Base-by-base conservation (phyloP, 768 basidiomycete genomes). In the Naganishia kalamii region DNA sequence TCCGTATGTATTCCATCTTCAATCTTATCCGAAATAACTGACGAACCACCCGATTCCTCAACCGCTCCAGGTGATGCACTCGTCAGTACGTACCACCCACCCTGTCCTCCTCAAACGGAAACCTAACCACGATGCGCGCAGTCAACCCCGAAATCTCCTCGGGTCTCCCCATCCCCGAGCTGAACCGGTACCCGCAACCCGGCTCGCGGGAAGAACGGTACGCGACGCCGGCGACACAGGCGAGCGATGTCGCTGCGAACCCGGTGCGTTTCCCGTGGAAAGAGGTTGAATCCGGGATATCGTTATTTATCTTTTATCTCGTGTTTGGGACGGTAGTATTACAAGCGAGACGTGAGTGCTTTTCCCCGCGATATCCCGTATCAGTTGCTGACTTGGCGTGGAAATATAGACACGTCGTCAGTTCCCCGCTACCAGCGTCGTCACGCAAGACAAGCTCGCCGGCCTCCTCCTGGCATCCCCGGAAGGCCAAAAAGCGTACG, bases 61-160 rank as follows among this genome's bases (percentile, higher is more conserved):
- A n/a, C 17, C 11, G 35, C 23, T 46, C 35, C 80, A 94, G 92
- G 90, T 63, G 90, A 94, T 75, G 86, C 83, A 7, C 82, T 87
- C 27, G 89, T 84, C 66, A 67, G 76, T 75, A 57, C 71, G 76
- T 72, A n/a, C 15, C 2, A 25, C 30, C 29, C 30, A 37, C 17
- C 8, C 47, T 17, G 27, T 43, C 8, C 40, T 40, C 49, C 21
- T 23, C 1, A 32, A 33, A 40, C 71, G 63, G 49, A 68, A 46
- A 4, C 61, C 37, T 33, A 13, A 27, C 21, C 17, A 48, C 29
- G 37, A 12, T 33, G 17, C 40, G 30, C 43, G 23, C 44, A 75
- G 85, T 92, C 67, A 92, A 92, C 79, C 90, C 92, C 43, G 87
- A 89, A 76, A 93, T 96, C 76, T 92, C 91, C 12, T 86, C 84